Conservation (phyloP, 371 early-diverging fungal species). For the Sporodiniella umbellata region DNA sequence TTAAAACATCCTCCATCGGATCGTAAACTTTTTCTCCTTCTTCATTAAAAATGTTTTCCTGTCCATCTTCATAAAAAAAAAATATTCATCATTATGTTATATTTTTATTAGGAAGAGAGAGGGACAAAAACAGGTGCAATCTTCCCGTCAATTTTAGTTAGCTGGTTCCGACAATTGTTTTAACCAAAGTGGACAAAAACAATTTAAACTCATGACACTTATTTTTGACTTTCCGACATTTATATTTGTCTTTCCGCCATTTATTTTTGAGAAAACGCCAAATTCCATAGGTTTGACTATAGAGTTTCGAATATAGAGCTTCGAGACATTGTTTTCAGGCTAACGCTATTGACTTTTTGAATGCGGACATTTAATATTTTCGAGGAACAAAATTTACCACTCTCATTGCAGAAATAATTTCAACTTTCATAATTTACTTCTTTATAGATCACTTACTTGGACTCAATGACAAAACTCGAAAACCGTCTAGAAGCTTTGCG, state of each 20-base stretch:
- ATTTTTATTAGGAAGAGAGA: slow-evolving; percentile 9
- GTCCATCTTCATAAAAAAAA: slow-evolving; percentile 2
- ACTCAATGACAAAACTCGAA: slow-evolving; percentile 3
- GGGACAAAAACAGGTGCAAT: slow-evolving; percentile 6
- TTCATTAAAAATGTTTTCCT: slow-evolving; percentile 7
- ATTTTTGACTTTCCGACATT: no score
- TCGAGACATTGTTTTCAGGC: no score
- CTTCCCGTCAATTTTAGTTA: slow-evolving; percentile 1
- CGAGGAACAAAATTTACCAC: no score
- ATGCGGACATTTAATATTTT: no score
- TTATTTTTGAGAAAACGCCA: slow-evolving; percentile 6
- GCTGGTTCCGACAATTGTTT: slow-evolving; percentile 1
- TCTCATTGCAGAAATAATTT: no score
- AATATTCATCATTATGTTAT: slow-evolving; percentile 8
- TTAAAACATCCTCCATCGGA: slow-evolving; percentile 10
- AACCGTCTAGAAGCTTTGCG: slow-evolving; percentile 30
- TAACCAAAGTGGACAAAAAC: background rate
- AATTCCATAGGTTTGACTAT: slow-evolving; percentile 7
- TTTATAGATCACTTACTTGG: no score
- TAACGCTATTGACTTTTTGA: no score
- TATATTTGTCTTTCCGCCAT: no score
- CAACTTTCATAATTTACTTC: no score
- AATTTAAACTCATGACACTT: slow-evolving; percentile 5
- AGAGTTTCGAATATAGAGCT: no score
- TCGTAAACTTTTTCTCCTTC: slow-evolving; percentile 10